Evolutionary conservation across 1,284 basidiomycete genomes (phyloP).

Genomic region (Acaromyces ingoldii): DNA sequence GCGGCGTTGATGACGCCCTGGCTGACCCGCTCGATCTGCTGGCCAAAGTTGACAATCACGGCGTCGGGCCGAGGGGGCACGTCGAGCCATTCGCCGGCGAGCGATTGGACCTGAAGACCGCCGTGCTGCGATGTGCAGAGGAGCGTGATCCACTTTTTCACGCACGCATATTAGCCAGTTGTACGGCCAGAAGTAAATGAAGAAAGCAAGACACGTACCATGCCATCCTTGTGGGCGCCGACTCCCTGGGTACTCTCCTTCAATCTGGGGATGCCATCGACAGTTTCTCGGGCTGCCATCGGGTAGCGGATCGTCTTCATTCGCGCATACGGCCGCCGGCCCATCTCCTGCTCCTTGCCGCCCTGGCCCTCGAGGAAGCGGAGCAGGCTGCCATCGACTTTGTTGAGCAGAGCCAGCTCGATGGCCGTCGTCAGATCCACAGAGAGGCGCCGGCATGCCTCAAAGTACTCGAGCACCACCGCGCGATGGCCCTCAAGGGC

Average conservation of each 20-base stretch:
- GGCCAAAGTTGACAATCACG: constrained; percentile 44
- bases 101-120: constrained; percentile 36
- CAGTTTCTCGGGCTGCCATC: constrained; percentile 9
- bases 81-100: constrained; percentile 28
- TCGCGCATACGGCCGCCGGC: constrained; percentile 22
- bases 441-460: constrained; percentile 13
- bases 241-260: constrained; percentile 29
- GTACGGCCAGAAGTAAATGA: not conserved
- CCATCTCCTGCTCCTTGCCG: constrained; percentile 3
- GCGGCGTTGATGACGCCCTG: constrained; percentile 35
- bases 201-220: not conserved
- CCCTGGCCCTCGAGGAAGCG: constrained; percentile 17
- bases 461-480: constrained; percentile 25
- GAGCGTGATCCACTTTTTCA: constrained; percentile 29
- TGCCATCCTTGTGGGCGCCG: constrained; percentile 41
- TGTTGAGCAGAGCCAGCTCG: constrained; percentile 24
- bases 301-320: constrained; percentile 45
- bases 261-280: constrained; percentile 28
- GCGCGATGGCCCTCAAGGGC: constrained; percentile 10
- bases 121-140: constrained; percentile 23
- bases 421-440: constrained; percentile 29
- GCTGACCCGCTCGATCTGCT: constrained; percentile 36
- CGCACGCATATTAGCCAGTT: too few relatives aligned
- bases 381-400: constrained; percentile 15
- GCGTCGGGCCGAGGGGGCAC: constrained; percentile 21